These are phyloP conservation scores for Penicillium cataractarum DNA, from an alignment of 495 filamentous ascomycete genomes.

Conservation along the genomic window DNA sequence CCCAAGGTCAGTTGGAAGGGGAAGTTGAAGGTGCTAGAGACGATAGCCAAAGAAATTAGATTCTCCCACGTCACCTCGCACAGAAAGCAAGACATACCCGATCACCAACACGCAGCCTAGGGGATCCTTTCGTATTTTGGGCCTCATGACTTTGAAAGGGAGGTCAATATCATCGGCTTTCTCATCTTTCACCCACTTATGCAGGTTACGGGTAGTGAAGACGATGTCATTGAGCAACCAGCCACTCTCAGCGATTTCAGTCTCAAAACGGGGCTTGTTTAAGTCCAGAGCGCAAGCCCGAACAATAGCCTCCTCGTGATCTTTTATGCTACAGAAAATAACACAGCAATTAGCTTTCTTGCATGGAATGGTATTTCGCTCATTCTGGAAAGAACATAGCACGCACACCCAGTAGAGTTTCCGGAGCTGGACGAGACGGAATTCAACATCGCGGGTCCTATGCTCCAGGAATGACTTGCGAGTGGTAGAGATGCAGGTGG, in stretches of 20 bases:
- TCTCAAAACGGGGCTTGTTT: slow-evolving; percentile 71
- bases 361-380: neutral
- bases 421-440: slow-evolving; percentile 80
- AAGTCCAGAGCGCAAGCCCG: slow-evolving; percentile 77
- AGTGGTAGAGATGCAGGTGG: slow-evolving; percentile 56
- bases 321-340: slow-evolving; percentile 57
- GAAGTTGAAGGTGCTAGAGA: slow-evolving; percentile 82
- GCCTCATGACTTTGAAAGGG: slow-evolving; percentile 65
- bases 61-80: too few species aligned
- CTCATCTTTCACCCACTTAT: slow-evolving; percentile 83
- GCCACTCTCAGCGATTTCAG: slow-evolving; percentile 67
- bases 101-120: slow-evolving; percentile 83
- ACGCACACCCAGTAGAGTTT: slow-evolving; percentile 89
- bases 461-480: slow-evolving; percentile 71
- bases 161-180: slow-evolving; percentile 68
- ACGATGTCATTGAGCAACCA: slow-evolving; percentile 81
- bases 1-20: slow-evolving; percentile 80
- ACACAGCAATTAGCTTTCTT: neutral
- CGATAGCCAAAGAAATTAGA: too few species aligned
- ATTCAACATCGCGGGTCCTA: slow-evolving; percentile 80
- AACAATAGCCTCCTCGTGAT: slow-evolving; percentile 68
- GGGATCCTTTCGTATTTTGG: slow-evolving; percentile 86
- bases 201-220: slow-evolving; percentile 72
- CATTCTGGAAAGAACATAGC: neutral
- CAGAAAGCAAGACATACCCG: slow-evolving; percentile 70